Evolutionary conservation across 1,284 basidiomycete genomes (phyloP), one percentile per base, ranked within the genome.

Genomic region (Mycena citricolor): DNA sequence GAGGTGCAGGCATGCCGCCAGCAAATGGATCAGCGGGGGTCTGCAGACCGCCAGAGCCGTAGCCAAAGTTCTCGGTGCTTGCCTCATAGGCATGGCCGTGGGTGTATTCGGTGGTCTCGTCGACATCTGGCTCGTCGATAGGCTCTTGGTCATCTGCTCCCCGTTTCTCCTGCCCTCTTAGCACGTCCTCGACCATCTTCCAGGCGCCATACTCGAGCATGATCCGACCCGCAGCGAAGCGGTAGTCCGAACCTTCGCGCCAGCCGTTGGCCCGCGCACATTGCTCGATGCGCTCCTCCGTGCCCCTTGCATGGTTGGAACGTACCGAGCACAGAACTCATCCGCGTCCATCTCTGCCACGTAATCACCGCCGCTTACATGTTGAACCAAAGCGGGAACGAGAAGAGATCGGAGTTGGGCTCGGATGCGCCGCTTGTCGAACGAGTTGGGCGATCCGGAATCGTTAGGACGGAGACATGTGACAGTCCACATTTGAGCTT

Each of bases 391-490:
- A 55, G 94, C 89, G 0, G 90, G 81, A 0, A 97, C 68, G 12
- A 88, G 77, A 7, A 92, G 68, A 0, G 83, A 71, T 2, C 83
- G 76, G 25, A 97, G 74, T 63, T 97, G 93, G 0, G 80, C 68
- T 59, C 90, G 87, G 51, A 95, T 85, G 2, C 90, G 76, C 3
- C 86, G 81, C 58, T 88, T 86, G 66, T 97, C 93, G 60, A 94
- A 92, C 5, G 89, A 90, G 56, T 92, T 91, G 13, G 91, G 77
- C 0, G 86, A 85, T 20, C 79, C 77, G 0, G 89, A 90, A 64
- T 95, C 93, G 66, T 95, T 97, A 1, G 94, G 92, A 2, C 90
- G 80, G 46, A 97, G 80, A 53, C 90, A 92, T 0, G 83, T 75
- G 8, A 97, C 72, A 0, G 79, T 81, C 92, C 93, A 97, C 6